phyloP scores from a whole-genome alignment of 1,139 yeast species.

The Scheffersomyces insectosa region DNA sequence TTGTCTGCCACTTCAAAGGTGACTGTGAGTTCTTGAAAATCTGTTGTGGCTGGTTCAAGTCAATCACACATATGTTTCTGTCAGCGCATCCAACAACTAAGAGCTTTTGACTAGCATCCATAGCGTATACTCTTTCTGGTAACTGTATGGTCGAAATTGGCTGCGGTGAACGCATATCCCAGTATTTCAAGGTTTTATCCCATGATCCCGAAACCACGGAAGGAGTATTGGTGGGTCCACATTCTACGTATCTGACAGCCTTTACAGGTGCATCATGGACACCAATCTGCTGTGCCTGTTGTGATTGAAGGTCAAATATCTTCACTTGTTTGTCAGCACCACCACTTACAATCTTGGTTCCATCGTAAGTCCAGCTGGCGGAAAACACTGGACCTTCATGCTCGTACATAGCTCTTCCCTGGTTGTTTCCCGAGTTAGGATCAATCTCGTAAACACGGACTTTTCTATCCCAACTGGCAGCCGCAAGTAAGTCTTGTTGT shows the following conservation, averaged over 20 bases:
- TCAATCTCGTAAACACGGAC: slow-evolving; percentile 90
- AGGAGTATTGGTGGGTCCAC: slow-evolving; percentile 79
- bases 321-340: slow-evolving; percentile 92
- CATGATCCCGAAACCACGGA: slow-evolving; percentile 92
- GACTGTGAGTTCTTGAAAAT: slow-evolving; percentile 74
- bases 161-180: slow-evolving; percentile 89
- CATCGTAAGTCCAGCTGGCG: slow-evolving; percentile 83
- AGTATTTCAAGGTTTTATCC: slow-evolving; percentile 92
- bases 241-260: slow-evolving; percentile 72
- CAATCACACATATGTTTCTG: slow-evolving; percentile 74
- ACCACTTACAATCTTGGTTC: slow-evolving; percentile 84
- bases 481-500: slow-evolving; percentile 79
- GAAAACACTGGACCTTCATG: slow-evolving; percentile 88
- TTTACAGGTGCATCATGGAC: slow-evolving; percentile 82
- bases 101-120: slow-evolving; percentile 81
- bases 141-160: slow-evolving; percentile 79
- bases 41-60: slow-evolving; percentile 79
- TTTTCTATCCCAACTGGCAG: slow-evolving; percentile 93
- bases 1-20: slow-evolving; percentile 91
- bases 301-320: slow-evolving; percentile 77
- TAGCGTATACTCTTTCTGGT: slow-evolving; percentile 89
- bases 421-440: slow-evolving; percentile 63
- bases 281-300: slow-evolving; percentile 84
- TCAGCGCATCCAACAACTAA: slow-evolving; percentile 94
- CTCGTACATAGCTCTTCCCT: slow-evolving; percentile 87